Base-by-base conservation (phyloP, 192 early-diverging fungal genomes). In the Coemansia reversa region DNA sequence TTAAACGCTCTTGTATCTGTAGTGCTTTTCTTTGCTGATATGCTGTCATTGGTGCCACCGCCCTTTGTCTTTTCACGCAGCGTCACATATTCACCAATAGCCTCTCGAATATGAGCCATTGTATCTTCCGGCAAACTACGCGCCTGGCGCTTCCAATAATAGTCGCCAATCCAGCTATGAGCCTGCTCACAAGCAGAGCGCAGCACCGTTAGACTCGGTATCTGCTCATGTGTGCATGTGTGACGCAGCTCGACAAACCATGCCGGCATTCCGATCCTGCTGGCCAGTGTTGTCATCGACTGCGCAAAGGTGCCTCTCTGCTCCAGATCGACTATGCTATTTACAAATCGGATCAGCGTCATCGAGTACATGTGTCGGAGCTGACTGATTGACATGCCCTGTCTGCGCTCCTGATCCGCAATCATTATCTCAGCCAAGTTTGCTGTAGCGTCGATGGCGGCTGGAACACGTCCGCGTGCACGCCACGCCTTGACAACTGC, bases 161-260 rank as follows among this genome's bases (percentile, higher is more conserved):
- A 74, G 51, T 82, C 74, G 52, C 72, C 54, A 0, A 88, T 69
- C 87, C 87, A 88, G 51, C 66, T 49, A 9, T 84, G 69, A 22
- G 87, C 87, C 76, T 88, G 79, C 9, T 32, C 50, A 55, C 72
- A 76, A 1, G 79, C 87, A 7, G 74, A 70, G 57, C 86, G 70
- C 58, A 90, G 68, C 4, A 83, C 76, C 12, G 70, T 50, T 42
- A 90, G 67, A 27, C 83, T 84, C 7, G 88, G 88, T 7, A 90
- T 63, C 30, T 83, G 65, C 59, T 87, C 85, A 56, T 90, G 88
- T 0, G 88, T 90, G 9, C 81, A 81, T 4, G 86, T 82, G 62
- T 90, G 88, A 18, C 88, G 71, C 42, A 90, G 66, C 68, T 88
- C 87, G 20, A 90, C 88, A 71, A 90, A 87, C 83, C 85, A 86